Evolutionary conservation across 441 rosid species (phyloP).

Genomic region (Pelargonium citronellum): DNA sequence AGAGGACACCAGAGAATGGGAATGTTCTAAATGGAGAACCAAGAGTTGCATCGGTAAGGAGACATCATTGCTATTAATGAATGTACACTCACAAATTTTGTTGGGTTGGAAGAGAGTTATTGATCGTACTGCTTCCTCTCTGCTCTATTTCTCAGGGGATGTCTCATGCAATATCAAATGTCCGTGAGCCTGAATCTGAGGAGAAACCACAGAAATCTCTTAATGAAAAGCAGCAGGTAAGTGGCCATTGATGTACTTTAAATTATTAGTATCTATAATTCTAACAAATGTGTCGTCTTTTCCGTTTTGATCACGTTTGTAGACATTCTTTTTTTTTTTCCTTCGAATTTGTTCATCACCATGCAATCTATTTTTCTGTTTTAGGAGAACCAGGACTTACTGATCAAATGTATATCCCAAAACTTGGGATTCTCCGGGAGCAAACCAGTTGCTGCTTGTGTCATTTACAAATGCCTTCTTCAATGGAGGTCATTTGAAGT

Average conservation of each 20-base stretch:
- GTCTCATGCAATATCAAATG: constrained; percentile 43
- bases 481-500: constrained; percentile 99
- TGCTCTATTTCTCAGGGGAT: constrained; percentile 42
- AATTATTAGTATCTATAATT: constrained; percentile 10
- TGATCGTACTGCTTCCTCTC: constrained; percentile 20
- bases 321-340: not conserved
- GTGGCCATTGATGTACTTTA: constrained; percentile 16
- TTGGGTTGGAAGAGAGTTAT: constrained; percentile 15
- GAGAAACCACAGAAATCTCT: constrained; percentile 95
- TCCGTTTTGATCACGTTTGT: constrained; percentile 11
- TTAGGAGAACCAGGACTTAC: constrained; percentile 96
- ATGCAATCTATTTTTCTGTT: constrained; percentile 21
- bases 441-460: constrained; percentile 96
- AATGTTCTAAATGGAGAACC: constrained; percentile 65
- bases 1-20: constrained; percentile 92
- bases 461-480: constrained; percentile 93
- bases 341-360: constrained; percentile 18
- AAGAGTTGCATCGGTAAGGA: constrained; percentile 56
- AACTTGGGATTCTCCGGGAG: constrained; percentile 86
- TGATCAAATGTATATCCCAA: constrained; percentile 84
- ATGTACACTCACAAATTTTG: constrained; percentile 6
- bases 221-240: constrained; percentile 96
- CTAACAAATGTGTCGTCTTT: not conserved
- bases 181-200: constrained; percentile 87
- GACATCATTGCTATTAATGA: constrained; percentile 10